Conservation (phyloP, 495 filamentous ascomycete genomes). For the Penicillium samsonianum region DNA sequence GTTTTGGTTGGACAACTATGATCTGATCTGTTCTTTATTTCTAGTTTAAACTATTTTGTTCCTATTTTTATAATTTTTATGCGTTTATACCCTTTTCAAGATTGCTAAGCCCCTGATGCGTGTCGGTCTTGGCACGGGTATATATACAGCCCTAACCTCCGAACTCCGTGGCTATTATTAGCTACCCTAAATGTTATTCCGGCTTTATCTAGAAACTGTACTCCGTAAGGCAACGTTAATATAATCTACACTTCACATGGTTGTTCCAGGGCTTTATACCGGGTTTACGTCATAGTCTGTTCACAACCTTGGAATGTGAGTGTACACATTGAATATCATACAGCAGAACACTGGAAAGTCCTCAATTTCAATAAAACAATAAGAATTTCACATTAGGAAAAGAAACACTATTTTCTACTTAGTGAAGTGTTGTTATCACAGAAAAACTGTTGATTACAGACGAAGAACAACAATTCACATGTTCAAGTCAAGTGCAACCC, state of each 20-base stretch:
- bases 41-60: not conserved
- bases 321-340: not conserved
- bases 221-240: not conserved
- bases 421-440: no score
- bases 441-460: constrained; percentile 28
- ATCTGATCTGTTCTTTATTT: not conserved
- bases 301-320: not conserved
- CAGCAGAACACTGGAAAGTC: no score
- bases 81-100: not conserved
- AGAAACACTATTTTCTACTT: not conserved
- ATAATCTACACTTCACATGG: not conserved
- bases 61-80: not conserved
- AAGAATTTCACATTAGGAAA: no score
- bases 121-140: not conserved
- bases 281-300: not conserved
- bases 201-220: not conserved
- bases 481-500: no score
- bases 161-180: not conserved
- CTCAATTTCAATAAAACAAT: no score
- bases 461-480: not conserved
- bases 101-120: not conserved
- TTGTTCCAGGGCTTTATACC: not conserved
- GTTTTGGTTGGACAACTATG: not conserved
- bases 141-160: not conserved
- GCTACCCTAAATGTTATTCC: not conserved